phyloP scores from a whole-genome alignment of 2,329 filamentous ascomycete species.

The Colletotrichum sp. region DNA sequence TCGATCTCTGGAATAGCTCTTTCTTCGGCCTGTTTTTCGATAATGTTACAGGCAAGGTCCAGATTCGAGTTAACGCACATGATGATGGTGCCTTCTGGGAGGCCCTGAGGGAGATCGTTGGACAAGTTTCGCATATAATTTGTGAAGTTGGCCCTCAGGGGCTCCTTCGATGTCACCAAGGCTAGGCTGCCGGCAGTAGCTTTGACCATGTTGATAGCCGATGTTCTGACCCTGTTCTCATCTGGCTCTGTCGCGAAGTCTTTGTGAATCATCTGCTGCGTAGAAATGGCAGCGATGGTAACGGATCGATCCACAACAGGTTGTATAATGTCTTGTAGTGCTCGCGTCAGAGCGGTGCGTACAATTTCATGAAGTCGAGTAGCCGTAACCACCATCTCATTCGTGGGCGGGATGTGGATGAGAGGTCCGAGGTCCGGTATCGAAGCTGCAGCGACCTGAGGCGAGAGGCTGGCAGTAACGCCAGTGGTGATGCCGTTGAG shows the following conservation, averaged over 20 bases:
- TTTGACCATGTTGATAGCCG: conserved; percentile 93
- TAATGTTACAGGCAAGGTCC: conserved; percentile 89
- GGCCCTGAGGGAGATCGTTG: conserved; percentile 74
- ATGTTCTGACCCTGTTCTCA: conserved; percentile 82
- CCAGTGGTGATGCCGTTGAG: conserved; percentile 75
- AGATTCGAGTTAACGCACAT: conserved; percentile 99
- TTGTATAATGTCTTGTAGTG: conserved; percentile 94
- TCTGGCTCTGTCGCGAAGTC: conserved; percentile 95
- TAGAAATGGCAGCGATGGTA: conserved; percentile 96
- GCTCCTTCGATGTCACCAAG: conserved; percentile 97
- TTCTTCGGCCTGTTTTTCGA: conserved; percentile 94
- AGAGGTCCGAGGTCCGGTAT: conserved; percentile 84
- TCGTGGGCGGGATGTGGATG: conserved; percentile 81
- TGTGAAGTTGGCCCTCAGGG: conserved; percentile 92
- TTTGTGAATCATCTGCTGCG: conserved; percentile 92
- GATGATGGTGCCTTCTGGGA: conserved; percentile 93
- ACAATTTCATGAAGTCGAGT: conserved; percentile 78
- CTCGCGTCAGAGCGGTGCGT: conserved; percentile 82
- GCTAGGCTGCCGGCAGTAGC: conserved; percentile 92
- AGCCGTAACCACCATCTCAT: conserved; percentile 78
- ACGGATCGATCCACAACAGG: conserved; percentile 97
- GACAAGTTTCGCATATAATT: conserved; percentile 88
- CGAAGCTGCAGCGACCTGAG: conserved; percentile 77
- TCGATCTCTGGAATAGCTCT: conserved; percentile 94
- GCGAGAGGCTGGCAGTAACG: conserved; percentile 76